Evolutionary conservation across 192 early-diverging fungal species (phyloP), one percentile per base, ranked within the genome.

Genomic region (Gigaspora rosea): DNA sequence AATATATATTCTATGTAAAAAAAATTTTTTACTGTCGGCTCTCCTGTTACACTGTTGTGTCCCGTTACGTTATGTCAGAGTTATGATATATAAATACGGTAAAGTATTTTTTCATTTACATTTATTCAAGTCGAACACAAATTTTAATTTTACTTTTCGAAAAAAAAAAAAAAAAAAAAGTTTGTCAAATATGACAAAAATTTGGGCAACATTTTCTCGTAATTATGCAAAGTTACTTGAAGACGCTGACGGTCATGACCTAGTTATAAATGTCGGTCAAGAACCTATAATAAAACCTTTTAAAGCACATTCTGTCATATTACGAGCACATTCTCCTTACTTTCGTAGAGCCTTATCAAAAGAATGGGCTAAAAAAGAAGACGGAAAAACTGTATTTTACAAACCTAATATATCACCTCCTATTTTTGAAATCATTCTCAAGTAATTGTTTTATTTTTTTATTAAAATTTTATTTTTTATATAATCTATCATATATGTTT

Each of bases 211-310:
- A 4, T 13, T 56, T 56, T 56, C 52, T 18, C 52, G 11, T 18
- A 66, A 66, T 66, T 66, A 46, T n/a, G 33, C 36, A 66, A 66
- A 66, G 11, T n/a, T 66, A n/a, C 36, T 66, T 10, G 46, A 66
- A 11, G 33, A 36, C 4, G 15, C 64, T 9, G 64, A 66, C 15
- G 64, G 41, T 47, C 41, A 66, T 66, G n/a, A 66, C n/a, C 15
- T 66, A n/a, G 41, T 66, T n/a, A 66, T 66, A 66, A 66, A 66
- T 9, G 32, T 47, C 20, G 64, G 64, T 2, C 16, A 66, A 66
- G 64, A 46, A 66, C 41, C 41, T 9, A 0, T 16, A 10, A 18
- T 66, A 20, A 66, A 66, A 46, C 16, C 1, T 48, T 66, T 66
- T 66, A 36, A 46, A 15, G 64, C 64, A n/a, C 64, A 66, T 48